Evolutionary conservation across 192 early-diverging fungal species (phyloP).

Genomic region (Coemansia sp.): DNA sequence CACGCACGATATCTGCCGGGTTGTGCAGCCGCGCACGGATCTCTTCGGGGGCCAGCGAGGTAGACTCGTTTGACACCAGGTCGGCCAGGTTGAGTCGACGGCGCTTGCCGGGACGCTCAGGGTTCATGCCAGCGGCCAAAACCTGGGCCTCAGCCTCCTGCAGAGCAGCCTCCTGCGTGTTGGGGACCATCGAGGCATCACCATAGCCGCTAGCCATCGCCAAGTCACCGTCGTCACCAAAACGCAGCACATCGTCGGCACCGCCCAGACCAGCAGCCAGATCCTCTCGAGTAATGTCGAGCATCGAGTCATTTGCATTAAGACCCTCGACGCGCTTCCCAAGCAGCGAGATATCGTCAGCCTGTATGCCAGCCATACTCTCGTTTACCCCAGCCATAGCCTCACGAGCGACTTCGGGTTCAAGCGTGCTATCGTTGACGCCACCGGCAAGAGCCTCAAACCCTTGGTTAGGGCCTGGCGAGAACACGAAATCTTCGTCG

Average conservation of each 20-base stretch:
- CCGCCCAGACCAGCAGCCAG: constrained; percentile 10
- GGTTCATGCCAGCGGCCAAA: constrained; percentile 11
- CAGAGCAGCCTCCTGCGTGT: constrained; percentile 41
- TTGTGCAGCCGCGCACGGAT: constrained; percentile 32
- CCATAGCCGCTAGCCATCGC: constrained; percentile 15
- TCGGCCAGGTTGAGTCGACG: constrained; percentile 42
- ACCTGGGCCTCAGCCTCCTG: constrained; percentile 45
- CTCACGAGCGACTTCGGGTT: constrained; percentile 60
- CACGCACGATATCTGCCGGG: constrained; percentile 35
- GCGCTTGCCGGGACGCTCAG: constrained; percentile 26
- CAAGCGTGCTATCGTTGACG: constrained; percentile 37
- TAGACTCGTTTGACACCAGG: constrained; percentile 38
- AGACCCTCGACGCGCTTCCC: constrained; percentile 17
- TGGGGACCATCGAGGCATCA: constrained; percentile 21
- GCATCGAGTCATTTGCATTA: constrained; percentile 5
- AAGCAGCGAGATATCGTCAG: constrained; percentile 36
- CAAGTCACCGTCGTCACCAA: constrained; percentile 15
- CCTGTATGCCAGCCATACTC: constrained; percentile 27
- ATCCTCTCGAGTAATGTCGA: constrained; percentile 37
- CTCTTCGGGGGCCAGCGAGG: constrained; percentile 33
- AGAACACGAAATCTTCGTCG: constrained; percentile 44
- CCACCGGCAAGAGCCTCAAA: constrained; percentile 12
- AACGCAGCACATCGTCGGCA: constrained; percentile 25
- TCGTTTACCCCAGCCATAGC: constrained; percentile 44
- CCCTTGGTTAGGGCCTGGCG: constrained; percentile 32